These are phyloP conservation scores for Aspergillus fumigatiaffinis DNA, from an alignment of 2,329 filamentous ascomycete species.

Conservation along the genomic window DNA sequence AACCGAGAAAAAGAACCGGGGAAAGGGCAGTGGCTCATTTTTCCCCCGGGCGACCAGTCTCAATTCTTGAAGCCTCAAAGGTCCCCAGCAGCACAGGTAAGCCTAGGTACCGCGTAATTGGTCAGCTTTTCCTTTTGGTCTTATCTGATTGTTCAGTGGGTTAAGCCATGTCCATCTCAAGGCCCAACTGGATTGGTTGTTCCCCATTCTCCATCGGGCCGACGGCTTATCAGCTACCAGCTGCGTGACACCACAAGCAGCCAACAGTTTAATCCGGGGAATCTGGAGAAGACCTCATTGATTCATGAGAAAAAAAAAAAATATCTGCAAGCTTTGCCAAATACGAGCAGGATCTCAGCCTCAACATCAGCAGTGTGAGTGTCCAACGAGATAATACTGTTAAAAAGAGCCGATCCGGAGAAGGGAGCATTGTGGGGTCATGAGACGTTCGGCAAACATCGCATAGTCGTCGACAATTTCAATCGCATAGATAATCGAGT, in stretches of 20 bases:
- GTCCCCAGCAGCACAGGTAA: not conserved
- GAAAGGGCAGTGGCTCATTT: constrained; percentile 2
- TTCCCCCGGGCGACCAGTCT: not conserved
- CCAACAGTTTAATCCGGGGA: not conserved
- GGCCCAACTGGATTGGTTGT: not conserved
- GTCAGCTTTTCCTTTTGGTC: not conserved
- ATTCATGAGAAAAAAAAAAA: not conserved
- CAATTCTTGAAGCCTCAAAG: not conserved
- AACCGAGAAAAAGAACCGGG: constrained; percentile 13
- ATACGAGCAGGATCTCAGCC: not conserved
- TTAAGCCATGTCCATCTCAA: not conserved
- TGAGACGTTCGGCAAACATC: not conserved
- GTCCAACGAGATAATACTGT: not conserved
- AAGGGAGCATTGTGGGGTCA: too few relatives aligned
- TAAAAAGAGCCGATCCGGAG: not conserved
- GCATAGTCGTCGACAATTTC: not conserved
- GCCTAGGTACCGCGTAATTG: not conserved
- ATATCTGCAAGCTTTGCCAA: not conserved
- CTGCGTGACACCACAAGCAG: not conserved
- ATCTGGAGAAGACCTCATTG: not conserved
- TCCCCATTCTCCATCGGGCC: not conserved
- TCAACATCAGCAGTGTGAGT: not conserved
- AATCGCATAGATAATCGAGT: not conserved
- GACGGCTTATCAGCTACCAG: not conserved
- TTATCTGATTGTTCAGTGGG: not conserved